Evolutionary conservation across 257 asterid species (phyloP), one percentile per base, ranked within the genome.

Genomic region (Forsythia suspensa): DNA sequence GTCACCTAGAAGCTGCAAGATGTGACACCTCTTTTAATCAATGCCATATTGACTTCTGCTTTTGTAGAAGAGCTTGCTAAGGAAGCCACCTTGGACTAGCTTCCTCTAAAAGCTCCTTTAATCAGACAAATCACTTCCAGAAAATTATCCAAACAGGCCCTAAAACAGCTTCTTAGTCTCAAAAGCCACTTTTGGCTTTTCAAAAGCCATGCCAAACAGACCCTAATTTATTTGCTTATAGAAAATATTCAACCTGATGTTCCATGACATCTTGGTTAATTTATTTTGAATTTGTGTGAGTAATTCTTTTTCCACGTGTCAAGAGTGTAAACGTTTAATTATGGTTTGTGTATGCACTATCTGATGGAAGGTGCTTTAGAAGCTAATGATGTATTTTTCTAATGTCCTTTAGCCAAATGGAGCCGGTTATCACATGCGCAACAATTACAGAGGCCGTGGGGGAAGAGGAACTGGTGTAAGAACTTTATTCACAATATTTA

Each of bases 391-490:
- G 71, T 73, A 61, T 78, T 70, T 76, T 79, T 52, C n/a, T 74
- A 18, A 68, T 72, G 52, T 75, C 73, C 15, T 81, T 57, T 76
- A 94, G 98, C 91, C 92, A 73, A 90, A 88, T 86, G 99, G 94
- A 84, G 88, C 90, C 63, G 65, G 85, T 72, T 86, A 87, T 84
- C 90, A 90, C 76, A 78, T 57, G 80, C 91, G 91, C 16, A 81
- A 89, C 89, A 87, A 87, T 84, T 93, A 87, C 85, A 88, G 98
- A 79, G 98, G 98, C 51, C 94, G 97, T 77, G 99, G 98, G 77
- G 97, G 97, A 85, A 95, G 99, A 86, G 98, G 95, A 85, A 61
- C 79, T 81, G 96, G 82, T 90, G 97, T 91, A 91, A 81, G 83
- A 82, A 73, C 73, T 76, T 78, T 10, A 29, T 3, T 61, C 39